Evolutionary conservation across 75 land plant genomes (phyloP).

Genomic region (Adiantum capillusveneris): DNA sequence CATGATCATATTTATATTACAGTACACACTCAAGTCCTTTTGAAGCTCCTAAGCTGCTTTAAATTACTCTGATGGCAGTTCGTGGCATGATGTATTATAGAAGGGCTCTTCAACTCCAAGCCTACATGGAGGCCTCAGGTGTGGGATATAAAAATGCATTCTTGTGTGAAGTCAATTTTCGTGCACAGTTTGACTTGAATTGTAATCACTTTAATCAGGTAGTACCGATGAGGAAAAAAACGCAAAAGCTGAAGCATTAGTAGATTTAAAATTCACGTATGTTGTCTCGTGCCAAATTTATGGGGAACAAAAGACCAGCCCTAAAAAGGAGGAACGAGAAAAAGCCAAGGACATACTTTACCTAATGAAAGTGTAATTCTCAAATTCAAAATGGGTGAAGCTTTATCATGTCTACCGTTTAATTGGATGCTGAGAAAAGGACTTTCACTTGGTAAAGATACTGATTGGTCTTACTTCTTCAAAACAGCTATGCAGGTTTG

Average conservation of each 20-base stretch:
- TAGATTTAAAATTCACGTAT: constrained; percentile 95
- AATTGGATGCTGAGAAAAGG: no score
- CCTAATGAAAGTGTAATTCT: constrained; percentile 60
- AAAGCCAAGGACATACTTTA: constrained; percentile 86
- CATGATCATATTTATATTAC: no score
- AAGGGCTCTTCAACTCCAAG: constrained; percentile 83
- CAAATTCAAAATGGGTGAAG: no score
- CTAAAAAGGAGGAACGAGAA: constrained; percentile 43
- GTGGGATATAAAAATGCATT: constrained; percentile 37
- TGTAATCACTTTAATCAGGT: not conserved
- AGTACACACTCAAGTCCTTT: no score
- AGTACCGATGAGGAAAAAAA: constrained; percentile 18
- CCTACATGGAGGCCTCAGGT: constrained; percentile 47
- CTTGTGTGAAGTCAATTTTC: no score
- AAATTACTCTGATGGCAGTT: constrained; percentile 45
- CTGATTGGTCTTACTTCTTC: not conserved
- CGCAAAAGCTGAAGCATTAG: constrained; percentile 42
- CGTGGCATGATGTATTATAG: constrained; percentile 99
- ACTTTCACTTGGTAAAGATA: no score
- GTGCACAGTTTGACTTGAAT: no score
- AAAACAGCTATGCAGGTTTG: constrained; percentile 75
- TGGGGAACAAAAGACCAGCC: constrained; percentile 71
- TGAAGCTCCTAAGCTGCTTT: no score
- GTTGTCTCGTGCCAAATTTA: constrained; percentile 96
- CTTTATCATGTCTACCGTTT: no score